Percentiles rank a stretch among this genome's conserved stretches.
Conservation (phyloP, 1,284 basidiomycete genomes). For the Ganoderma lingzhi region DNA sequence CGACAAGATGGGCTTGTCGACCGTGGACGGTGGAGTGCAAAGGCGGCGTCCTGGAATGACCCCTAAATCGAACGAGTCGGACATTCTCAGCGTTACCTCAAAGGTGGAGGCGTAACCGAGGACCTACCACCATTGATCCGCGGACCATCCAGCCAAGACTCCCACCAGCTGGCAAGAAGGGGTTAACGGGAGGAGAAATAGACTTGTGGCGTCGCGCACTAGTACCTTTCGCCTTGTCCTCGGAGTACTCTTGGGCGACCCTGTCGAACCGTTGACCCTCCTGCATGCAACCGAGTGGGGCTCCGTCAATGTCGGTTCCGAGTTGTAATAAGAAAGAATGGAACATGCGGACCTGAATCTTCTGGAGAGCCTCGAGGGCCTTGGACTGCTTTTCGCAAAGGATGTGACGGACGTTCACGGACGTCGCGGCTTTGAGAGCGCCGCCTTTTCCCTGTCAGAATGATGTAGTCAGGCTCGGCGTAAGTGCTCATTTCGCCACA, state of each 20-base stretch:
- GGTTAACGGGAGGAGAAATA: not conserved
- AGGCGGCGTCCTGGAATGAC: conserved; percentile 85
- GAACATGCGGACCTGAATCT: conserved; percentile 68
- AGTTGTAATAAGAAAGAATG: not conserved
- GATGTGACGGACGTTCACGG: conserved; percentile 86
- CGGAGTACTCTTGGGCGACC: conserved; percentile 86
- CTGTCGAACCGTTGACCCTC: conserved; percentile 83
- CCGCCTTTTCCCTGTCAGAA: conserved; percentile 56
- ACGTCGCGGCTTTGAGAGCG: conserved; percentile 73
- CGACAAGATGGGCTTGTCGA: conserved; percentile 78
- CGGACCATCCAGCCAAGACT: conserved; percentile 86
- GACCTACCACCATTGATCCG: conserved; percentile 78
- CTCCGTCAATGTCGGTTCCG: not conserved
- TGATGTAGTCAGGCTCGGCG: not conserved
- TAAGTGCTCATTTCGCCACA: conserved; percentile 6
- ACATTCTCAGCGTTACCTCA: not conserved
- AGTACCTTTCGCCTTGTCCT: conserved; percentile 87
- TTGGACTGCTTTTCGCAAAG: conserved; percentile 88
- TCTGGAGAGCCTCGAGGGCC: conserved; percentile 77
- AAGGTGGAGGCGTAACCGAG: not conserved
- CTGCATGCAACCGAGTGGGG: conserved; percentile 43
- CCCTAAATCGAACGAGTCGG: conserved; percentile 47
- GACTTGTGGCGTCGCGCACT: conserved; percentile 22
- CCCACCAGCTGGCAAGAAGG: conserved; percentile 65
- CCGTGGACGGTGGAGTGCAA: conserved; percentile 79